phyloP scores from a whole-genome alignment of 148 eudicot species.

The Beta vulgaris region DNA sequence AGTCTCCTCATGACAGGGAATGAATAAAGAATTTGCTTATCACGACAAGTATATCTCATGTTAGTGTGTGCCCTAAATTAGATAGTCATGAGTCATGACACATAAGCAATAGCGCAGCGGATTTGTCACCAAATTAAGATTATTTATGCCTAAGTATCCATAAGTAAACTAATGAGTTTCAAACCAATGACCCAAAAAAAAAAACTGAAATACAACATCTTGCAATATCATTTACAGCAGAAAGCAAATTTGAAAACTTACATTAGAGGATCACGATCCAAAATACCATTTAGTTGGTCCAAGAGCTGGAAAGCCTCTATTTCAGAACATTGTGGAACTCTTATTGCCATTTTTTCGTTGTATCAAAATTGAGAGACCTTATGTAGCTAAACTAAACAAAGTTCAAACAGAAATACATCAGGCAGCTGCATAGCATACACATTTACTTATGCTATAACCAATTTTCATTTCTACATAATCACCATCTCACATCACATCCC shows the following conservation, averaged over 20 bases:
- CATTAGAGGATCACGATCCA: slow-evolving; percentile 53
- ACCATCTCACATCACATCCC: background rate
- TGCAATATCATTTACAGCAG: background rate
- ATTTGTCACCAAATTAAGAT: background rate
- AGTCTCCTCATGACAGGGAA: background rate
- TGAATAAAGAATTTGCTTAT: too few relatives aligned
- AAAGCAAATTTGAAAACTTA: slow-evolving; percentile 21
- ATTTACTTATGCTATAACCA: too few relatives aligned
- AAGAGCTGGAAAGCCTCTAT: slow-evolving; percentile 30
- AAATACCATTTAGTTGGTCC: slow-evolving; percentile 34
- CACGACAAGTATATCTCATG: too few relatives aligned
- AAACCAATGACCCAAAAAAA: background rate
- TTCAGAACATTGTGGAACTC: slow-evolving; percentile 16
- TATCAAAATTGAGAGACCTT: background rate
- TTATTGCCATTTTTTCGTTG: slow-evolving; percentile 18
- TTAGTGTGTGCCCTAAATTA: too few relatives aligned
- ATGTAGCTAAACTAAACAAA: background rate
- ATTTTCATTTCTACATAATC: too few relatives aligned
- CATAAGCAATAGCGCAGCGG: background rate
- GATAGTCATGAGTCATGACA: background rate
- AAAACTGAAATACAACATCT: background rate
- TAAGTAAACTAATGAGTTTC: background rate
- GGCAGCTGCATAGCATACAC: too few relatives aligned
- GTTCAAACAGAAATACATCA: too few relatives aligned
- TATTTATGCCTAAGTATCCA: background rate